Evolutionary conservation across 1,284 basidiomycete genomes (phyloP), one percentile per base, ranked within the genome.

Genomic region (Puccinia polysora): DNA sequence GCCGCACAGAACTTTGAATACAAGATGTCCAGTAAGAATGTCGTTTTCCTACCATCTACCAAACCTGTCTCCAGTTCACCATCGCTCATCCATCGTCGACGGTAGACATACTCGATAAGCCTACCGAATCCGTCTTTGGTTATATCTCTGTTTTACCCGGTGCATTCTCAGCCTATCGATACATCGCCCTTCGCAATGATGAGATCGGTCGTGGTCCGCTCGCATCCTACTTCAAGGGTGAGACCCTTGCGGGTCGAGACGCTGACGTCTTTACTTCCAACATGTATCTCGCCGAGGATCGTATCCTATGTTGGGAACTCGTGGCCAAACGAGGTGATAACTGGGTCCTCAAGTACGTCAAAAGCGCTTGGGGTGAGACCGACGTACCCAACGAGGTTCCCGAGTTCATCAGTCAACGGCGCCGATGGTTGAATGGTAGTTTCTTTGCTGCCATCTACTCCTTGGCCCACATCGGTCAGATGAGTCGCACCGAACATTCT

Each of bases 261-360:
- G 92, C 93, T 0, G 91, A 96, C 78, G 92, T 97, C 49, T 97
- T 97, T 80, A 96, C 91, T 0, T 92, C 89, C 47, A 84, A 84
- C 76, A 81, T 81, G 81, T 81, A 75, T 53, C 47, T 74, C 10
- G 50, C 80, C 40, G 80, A 81, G 71, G 81, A 95, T 86, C 90
- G 96, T 73, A 97, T 98, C 67, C 83, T 97, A 25, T 98, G 95
- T 78, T 99, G 97, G 78, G 95, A 98, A 80, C 86, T 99, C 23
- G 87, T 97, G 52, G 92, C 95, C 0, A 97, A 97, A 79, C 83
- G 87, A 0, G 90, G 92, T 75, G 87, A 86, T 1, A 86, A 86
- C 76, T 99, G 95, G 95, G 85, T 97, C 4, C 84, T 99, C 62
- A 92, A 90, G 82, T 99, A 93, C 77, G 95, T 99, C 77, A 96